A percentile compares a stretch with the other conserved stretches of the same genome.
phyloP scores from a whole-genome alignment of 2,329 filamentous ascomycete species.

The Fusarium stilboides region DNA sequence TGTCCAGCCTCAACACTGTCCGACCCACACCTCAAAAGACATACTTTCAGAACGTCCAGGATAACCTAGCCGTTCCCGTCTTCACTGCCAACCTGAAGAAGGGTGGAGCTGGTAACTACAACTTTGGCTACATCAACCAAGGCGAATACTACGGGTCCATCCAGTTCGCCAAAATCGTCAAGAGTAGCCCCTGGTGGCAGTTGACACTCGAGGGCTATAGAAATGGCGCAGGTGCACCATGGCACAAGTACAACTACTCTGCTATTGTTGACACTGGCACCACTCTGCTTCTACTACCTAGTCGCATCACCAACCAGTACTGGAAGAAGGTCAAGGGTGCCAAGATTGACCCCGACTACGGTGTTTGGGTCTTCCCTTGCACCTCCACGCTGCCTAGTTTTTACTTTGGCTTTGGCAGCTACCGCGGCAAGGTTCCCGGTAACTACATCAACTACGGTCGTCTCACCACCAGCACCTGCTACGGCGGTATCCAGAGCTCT shows the following conservation, averaged over 20 bases:
- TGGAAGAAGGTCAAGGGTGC: slow-evolving; percentile 71
- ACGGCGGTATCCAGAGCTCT: slow-evolving; percentile 57
- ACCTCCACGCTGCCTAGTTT: slow-evolving; percentile 63
- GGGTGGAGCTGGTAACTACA: slow-evolving; percentile 55
- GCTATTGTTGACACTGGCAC: slow-evolving; percentile 81
- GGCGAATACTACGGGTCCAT: slow-evolving; percentile 71
- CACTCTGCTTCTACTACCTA: slow-evolving; percentile 73
- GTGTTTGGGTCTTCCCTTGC: slow-evolving; percentile 74
- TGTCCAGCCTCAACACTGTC: slow-evolving; percentile 54
- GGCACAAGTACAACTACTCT: slow-evolving; percentile 55
- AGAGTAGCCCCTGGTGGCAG: slow-evolving; percentile 72
- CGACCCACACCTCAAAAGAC: slow-evolving; percentile 53
- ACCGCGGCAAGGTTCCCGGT: slow-evolving; percentile 55
- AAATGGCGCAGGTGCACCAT: slow-evolving; percentile 58
- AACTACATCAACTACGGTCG: slow-evolving; percentile 58
- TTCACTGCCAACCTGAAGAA: slow-evolving; percentile 57
- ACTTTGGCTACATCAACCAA: slow-evolving; percentile 67
- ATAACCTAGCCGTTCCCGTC: slow-evolving; percentile 50
- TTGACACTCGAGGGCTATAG: slow-evolving; percentile 71
- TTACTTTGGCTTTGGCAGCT: slow-evolving; percentile 54
- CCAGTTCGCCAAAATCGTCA: slow-evolving; percentile 68
- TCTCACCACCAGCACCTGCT: slow-evolving; percentile 51
- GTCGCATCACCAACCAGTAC: slow-evolving; percentile 69
- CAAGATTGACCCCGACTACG: slow-evolving; percentile 59
- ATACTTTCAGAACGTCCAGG: slow-evolving; percentile 56